Conservation (phyloP, 2,329 filamentous ascomycete genomes). For the Colletotrichum neosansevieriae region DNA sequence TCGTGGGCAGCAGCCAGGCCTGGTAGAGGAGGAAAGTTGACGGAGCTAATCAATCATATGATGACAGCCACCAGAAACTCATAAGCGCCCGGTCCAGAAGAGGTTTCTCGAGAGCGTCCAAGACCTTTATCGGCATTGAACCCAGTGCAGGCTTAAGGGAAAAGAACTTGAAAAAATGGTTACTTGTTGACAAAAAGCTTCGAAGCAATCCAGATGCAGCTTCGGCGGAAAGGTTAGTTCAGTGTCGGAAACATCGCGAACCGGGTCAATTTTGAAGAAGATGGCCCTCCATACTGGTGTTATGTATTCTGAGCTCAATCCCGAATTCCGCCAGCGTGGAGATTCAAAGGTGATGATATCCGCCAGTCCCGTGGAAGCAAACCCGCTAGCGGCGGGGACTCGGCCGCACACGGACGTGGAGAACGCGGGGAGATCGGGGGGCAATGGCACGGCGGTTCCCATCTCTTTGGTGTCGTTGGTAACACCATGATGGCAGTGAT, state of each 20-base stretch:
- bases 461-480: background rate
- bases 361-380: conserved; percentile 31
- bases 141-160: too few species aligned
- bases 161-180: too few species aligned
- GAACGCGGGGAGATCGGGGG: conserved; percentile 36
- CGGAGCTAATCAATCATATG: too few species aligned
- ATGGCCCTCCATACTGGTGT: background rate
- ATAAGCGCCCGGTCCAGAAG: too few species aligned
- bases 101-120: too few species aligned
- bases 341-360: background rate
- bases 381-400: conserved; percentile 37
- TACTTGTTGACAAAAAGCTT: too few species aligned
- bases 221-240: too few species aligned
- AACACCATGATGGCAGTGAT: background rate
- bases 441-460: conserved; percentile 16
- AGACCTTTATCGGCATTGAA: too few species aligned
- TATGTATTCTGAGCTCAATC: conserved; percentile 16
- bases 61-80: too few species aligned
- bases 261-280: background rate
- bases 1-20: too few species aligned
- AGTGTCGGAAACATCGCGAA: background rate
- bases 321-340: conserved; percentile 29
- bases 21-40: too few species aligned
- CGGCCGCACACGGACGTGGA: conserved; percentile 5
- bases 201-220: too few species aligned